Evolutionary conservation across 2,329 filamentous ascomycete species (phyloP), one percentile per base, ranked within the genome.

Genomic region (Delphinella strobiligena): DNA sequence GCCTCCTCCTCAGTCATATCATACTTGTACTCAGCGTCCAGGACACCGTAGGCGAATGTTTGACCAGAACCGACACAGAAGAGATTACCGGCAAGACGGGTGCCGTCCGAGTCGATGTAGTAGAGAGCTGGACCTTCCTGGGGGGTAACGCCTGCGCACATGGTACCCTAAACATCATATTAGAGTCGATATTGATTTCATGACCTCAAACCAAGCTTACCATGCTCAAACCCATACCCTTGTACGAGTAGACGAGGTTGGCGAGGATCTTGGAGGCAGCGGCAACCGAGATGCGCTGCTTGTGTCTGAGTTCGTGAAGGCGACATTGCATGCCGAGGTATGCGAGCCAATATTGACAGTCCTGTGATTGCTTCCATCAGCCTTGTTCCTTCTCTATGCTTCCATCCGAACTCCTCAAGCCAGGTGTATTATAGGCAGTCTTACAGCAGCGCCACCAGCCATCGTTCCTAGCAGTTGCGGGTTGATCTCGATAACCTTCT

Each of bases 401-500:
- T 32, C 16, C 36, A 31, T n/a, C 27, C 22, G 12, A 12, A 27
- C 22, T 27, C 22, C 12, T 27, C 22, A 34, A 12, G 30, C 35
- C 15, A 19, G 11, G 17, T 19, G 22, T 16, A 16, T n/a, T 11
- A 15, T 8, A 19, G 22, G 22, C 12, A 7, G 7, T 27, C 75
- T 60, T 67, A 81, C 78, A 63, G 91, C 91, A 58, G 91, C 91
- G 67, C 91, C 91, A 64, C 91, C 91, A 47, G 91, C 91, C 89
- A 98, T 94, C 52, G 91, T 98, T 49, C 91, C 91, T 56, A 98
- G 68, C 64, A 98, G 74, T 64, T 81, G 82, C 65, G 74, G 85
- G 71, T 94, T 94, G 72, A 94, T 94, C 74, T 94, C 87, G 59
- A 98, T 96, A 52, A 98, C 91, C 75, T 98, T 98, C 79, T 98